Percentiles rank a stretch among this genome's conserved stretches.
Evolutionary conservation across 2,329 filamentous ascomycete species (phyloP).

Genomic region (Diplodia corticola): DNA sequence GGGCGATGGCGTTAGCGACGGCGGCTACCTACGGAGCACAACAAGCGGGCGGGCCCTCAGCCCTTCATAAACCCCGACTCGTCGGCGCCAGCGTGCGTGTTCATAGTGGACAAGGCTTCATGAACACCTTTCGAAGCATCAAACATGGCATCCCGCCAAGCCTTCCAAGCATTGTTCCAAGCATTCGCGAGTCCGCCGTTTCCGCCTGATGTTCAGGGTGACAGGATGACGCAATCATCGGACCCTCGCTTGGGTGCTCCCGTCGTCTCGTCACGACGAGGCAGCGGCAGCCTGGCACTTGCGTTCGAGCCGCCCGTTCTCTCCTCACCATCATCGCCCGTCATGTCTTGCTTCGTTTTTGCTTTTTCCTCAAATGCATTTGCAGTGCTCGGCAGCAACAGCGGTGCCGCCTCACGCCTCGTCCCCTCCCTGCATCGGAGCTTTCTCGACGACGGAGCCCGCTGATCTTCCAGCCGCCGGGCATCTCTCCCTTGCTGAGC

Average conservation of each 20-base stretch:
- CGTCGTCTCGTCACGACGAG: not conserved
- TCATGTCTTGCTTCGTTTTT: not conserved
- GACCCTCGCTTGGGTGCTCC: not conserved
- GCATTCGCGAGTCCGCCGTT: not conserved
- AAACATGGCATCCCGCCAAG: not conserved
- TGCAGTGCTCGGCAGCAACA: not conserved
- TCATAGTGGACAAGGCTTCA: no score
- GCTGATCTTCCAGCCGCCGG: conserved; percentile 4
- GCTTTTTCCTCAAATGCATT: not conserved
- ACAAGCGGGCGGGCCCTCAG: not conserved
- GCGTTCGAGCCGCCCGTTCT: not conserved
- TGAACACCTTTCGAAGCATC: not conserved
- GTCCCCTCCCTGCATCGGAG: not conserved
- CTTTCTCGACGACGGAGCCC: conserved; percentile 5
- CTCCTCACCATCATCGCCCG: not conserved
- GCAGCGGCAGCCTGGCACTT: not conserved
- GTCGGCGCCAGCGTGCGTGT: not conserved
- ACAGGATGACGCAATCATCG: not conserved
- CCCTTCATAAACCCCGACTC: conserved; percentile 5
- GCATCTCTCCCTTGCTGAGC: conserved; percentile 8
- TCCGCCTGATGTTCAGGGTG: not conserved
- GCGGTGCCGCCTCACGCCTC: not conserved
- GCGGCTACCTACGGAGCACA: not conserved
- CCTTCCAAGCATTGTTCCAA: not conserved
- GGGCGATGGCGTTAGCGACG: not conserved